These are phyloP conservation scores for Alternaria viburni DNA, from an alignment of 2,329 filamentous ascomycete genomes.

Conservation along the genomic window DNA sequence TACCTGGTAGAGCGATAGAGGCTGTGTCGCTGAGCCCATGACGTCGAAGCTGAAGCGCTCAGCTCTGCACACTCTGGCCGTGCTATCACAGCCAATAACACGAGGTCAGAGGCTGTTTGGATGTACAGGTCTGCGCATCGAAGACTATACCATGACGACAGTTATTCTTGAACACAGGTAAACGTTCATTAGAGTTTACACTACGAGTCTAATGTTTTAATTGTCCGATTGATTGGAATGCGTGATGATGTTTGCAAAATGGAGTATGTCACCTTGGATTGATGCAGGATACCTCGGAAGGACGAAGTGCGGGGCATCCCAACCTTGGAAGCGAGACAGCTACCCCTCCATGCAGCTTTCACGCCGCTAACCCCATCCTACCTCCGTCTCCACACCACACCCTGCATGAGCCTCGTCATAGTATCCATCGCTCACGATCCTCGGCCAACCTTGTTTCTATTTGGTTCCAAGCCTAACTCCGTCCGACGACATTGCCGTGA, in stretches of 20 bases:
- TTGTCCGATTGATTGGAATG: neutral
- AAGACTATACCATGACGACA: neutral
- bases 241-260: neutral
- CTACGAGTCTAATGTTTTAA: neutral
- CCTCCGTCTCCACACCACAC: neutral
- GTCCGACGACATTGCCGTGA: constrained; percentile 25
- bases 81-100: neutral
- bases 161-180: no score
- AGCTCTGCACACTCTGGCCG: neutral
- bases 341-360: constrained; percentile 7
- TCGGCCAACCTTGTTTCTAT: neutral
- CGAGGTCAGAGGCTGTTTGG: neutral
- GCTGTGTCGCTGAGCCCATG: neutral
- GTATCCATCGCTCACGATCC: neutral
- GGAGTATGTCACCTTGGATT: neutral
- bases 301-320: constrained; percentile 1
- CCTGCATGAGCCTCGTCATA: neutral
- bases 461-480: constrained; percentile 4
- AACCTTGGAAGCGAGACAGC: neutral
- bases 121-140: neutral
- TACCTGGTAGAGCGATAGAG: neutral
- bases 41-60: neutral
- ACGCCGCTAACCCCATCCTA: neutral
- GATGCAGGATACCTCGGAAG: constrained; percentile 1
- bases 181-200: neutral